Percentiles rank a stretch among this genome's conserved stretches.
phyloP scores from a whole-genome alignment of 2,329 filamentous ascomycete species.

The Chaetomiaceae sp. region DNA sequence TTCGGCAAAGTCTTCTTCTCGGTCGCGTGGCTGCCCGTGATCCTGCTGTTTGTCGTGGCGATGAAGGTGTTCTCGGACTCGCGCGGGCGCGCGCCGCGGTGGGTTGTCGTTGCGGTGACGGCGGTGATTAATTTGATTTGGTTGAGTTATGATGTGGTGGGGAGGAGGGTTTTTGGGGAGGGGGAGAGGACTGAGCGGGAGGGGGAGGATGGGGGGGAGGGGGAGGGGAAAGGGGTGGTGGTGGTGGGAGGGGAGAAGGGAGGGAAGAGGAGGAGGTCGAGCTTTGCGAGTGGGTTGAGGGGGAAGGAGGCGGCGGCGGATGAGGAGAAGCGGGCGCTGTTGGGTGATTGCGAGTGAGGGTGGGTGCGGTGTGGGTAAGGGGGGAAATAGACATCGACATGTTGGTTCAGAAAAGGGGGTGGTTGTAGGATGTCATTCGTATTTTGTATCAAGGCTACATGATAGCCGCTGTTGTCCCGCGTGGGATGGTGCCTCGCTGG shows the following conservation, averaged over 20 bases:
- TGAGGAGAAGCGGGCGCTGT: conserved; percentile 22
- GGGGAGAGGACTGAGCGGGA: conserved; percentile 61
- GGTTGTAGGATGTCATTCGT: too few relatives aligned
- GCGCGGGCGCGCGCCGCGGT: conserved; percentile 60
- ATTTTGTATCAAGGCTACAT: too few relatives aligned
- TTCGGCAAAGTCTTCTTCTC: conserved; percentile 61
- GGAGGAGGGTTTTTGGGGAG: conserved; percentile 68
- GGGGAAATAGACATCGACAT: too few relatives aligned
- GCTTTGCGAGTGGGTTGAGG: conserved; percentile 12
- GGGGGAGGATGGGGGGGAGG: conserved; percentile 6
- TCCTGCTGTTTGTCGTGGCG: conserved; percentile 51
- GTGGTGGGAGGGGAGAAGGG: too few relatives aligned
- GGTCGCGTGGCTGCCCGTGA: conserved; percentile 49
- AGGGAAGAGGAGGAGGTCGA: conserved; percentile 12
- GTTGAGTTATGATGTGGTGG: conserved; percentile 39
- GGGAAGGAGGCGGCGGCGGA: conserved; percentile 9
- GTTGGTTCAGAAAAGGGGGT: too few relatives aligned
- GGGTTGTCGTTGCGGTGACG: conserved; percentile 51
- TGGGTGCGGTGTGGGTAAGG: too few relatives aligned
- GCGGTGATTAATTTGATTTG: conserved; percentile 46
- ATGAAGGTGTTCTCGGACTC: conserved; percentile 51
- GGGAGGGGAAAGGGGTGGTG: too few relatives aligned
- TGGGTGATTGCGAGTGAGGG: conserved; percentile 22
- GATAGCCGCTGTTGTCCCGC: not conserved
- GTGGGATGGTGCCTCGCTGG: conserved; percentile 3